Evolutionary conservation across 805 yeast species (phyloP), one percentile per base, ranked within the genome.

Genomic region (Gaillardinia entomophila): DNA sequence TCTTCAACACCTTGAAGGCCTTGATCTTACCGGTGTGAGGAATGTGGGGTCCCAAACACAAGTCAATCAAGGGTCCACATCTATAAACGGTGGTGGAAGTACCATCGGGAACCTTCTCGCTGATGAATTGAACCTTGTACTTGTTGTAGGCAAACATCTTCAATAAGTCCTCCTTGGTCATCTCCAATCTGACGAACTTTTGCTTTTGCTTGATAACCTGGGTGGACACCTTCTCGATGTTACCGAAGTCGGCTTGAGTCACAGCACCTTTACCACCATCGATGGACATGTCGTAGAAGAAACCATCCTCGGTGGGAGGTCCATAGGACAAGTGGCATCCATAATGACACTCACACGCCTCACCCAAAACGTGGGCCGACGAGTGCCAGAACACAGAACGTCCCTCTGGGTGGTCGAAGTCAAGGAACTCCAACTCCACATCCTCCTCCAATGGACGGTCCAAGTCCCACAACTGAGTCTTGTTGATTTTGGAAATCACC

Each of bases 321-420:
- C 98, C 98, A 41, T 62, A 59, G 19, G 71, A 65, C 45, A 92
- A 77, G 59, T 90, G 96, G 44, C 95, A 94, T 46, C 97, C 97
- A 58, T 82, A 71, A 61, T 87, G 92, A 60, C 96, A 82, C 68
- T 92, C 98, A 69, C 96, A 84, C 30, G 97, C 90, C 69, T 92
- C 98, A 65, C 98, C 98, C 49, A 92, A 69, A 34, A 92, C 90
- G 65, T 92, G 98, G 33, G 98, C 98, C 45, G 96, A 83, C 2
- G 98, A 92, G 62, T 92, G 98, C 98, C 98, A 92, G 67, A 92
- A 92, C 23, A 90, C 97, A 44, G 79, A 78, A 58, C 82, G 86
- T 62, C 97, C 98, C 53, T 89, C 97, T n/a, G 84, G 84, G 40
- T 86, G 72, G 25, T 87, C 95, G 51, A 92, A 92, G 56, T 89